Evolutionary conservation across 2,329 filamentous ascomycete genomes (phyloP).

Genomic region (Colletotrichum musicola): DNA sequence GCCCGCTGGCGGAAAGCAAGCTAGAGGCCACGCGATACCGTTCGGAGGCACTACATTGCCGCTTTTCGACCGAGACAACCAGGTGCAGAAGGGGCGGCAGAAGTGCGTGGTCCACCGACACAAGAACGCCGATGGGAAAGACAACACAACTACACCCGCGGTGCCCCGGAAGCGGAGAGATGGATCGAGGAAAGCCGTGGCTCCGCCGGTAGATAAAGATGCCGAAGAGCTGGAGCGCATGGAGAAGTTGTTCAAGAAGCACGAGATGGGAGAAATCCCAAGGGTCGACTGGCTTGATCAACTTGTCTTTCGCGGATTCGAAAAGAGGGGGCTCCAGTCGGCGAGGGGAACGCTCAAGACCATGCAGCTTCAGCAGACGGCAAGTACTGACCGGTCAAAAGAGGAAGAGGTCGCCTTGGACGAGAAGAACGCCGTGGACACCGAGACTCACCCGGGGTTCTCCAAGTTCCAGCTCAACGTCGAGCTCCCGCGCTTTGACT

Average conservation of each 20-base stretch:
- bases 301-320: conserved; percentile 90
- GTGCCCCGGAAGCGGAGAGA: conserved; percentile 68
- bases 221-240: conserved; percentile 89
- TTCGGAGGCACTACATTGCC: conserved; percentile 94
- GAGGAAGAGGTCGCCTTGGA: conserved; percentile 43
- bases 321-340: conserved; percentile 77
- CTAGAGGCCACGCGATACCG: conserved; percentile 83
- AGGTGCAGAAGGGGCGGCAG: conserved; percentile 90
- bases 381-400: conserved; percentile 55
- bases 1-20: conserved; percentile 77
- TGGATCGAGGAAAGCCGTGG: conserved; percentile 58
- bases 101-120: conserved; percentile 89
- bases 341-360: conserved; percentile 74
- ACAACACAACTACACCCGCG: conserved; percentile 83
- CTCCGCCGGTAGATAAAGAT: conserved; percentile 74
- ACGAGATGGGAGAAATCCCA: conserved; percentile 96
- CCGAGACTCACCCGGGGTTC: conserved; percentile 61
- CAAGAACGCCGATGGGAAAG: conserved; percentile 86
- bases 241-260: conserved; percentile 93
- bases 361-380: conserved; percentile 60
- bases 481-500: conserved; percentile 94
- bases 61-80: conserved; percentile 93
- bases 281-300: conserved; percentile 96
- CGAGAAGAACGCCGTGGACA: conserved; percentile 46
- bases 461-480: conserved; percentile 86